phyloP scores from a whole-genome alignment of 2,329 filamentous ascomycete genomes.

The Pleurostoma richardsiae region DNA sequence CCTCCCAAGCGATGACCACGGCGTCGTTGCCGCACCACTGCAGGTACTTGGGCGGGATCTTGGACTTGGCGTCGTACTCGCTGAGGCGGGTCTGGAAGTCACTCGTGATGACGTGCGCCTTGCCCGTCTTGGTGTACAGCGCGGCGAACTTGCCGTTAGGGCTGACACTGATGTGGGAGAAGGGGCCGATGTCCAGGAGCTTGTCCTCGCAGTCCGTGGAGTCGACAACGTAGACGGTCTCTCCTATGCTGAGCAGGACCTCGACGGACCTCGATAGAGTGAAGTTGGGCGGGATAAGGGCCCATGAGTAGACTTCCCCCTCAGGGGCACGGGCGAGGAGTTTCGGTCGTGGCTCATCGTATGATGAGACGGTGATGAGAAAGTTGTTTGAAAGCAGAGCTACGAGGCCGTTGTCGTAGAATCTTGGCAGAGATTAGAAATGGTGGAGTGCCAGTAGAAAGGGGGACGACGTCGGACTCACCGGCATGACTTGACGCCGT shows the following conservation, averaged over 20 bases:
- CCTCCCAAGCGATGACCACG: slow-evolving; percentile 91
- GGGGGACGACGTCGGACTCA: slow-evolving; percentile 14
- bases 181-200: slow-evolving; percentile 85
- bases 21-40: slow-evolving; percentile 97
- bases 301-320: slow-evolving; percentile 81
- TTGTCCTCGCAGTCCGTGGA: slow-evolving; percentile 87
- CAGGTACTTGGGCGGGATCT: slow-evolving; percentile 79
- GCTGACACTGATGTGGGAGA: slow-evolving; percentile 84
- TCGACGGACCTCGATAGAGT: slow-evolving; percentile 92
- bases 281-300: slow-evolving; percentile 79
- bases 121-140: slow-evolving; percentile 79
- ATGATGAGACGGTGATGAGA: slow-evolving; percentile 80
- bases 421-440: slow-evolving; percentile 33
- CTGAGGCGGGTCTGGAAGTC: slow-evolving; percentile 91
- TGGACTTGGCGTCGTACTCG: slow-evolving; percentile 84
- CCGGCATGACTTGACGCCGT: slow-evolving; percentile 80
- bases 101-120: slow-evolving; percentile 87
- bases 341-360: slow-evolving; percentile 85
- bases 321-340: slow-evolving; percentile 71
- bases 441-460: neutral
- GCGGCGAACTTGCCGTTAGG: slow-evolving; percentile 86
- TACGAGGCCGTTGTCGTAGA: slow-evolving; percentile 90
- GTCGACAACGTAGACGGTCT: slow-evolving; percentile 84
- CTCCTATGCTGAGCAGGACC: slow-evolving; percentile 77
- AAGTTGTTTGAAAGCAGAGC: slow-evolving; percentile 85